A percentile compares a stretch with the other conserved stretches of the same genome.
phyloP scores from a whole-genome alignment of 2,329 filamentous ascomycete species.

The Cladorrhinum sp. region DNA sequence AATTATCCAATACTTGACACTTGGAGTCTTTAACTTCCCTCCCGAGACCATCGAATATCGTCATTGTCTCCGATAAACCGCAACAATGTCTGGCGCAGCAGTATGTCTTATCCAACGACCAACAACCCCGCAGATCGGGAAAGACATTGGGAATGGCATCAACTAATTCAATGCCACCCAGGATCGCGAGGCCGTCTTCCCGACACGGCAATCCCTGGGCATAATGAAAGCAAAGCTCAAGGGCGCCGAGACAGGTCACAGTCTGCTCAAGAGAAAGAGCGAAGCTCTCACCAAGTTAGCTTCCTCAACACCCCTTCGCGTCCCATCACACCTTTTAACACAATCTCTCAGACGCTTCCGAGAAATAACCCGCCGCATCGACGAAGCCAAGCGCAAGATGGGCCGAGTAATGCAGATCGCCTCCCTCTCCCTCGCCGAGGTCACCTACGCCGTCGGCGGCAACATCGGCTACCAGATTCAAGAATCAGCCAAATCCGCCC shows the following conservation, averaged over 20 bases:
- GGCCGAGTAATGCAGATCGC: constrained; percentile 98
- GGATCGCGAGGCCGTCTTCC: constrained; percentile 96
- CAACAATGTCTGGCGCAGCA: constrained; percentile 40
- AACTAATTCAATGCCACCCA: constrained; percentile 36
- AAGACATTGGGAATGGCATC: background rate
- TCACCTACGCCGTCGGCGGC: constrained; percentile 93
- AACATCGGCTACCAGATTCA: constrained; percentile 97
- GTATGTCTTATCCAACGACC: constrained; percentile 30
- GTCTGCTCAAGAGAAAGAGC: constrained; percentile 93
- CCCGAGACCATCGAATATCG: background rate
- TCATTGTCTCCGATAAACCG: constrained; percentile 5
- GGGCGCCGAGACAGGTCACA: constrained; percentile 87
- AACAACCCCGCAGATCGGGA: constrained; percentile 17
- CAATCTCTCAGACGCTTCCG: constrained; percentile 67
- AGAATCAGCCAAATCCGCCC: constrained; percentile 88
- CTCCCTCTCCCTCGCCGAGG: constrained; percentile 94
- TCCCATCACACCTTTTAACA: background rate
- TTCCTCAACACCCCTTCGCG: constrained; percentile 31
- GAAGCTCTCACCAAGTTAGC: constrained; percentile 90
- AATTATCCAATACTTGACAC: background rate
- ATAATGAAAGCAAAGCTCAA: constrained; percentile 98
- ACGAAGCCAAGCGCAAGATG: constrained; percentile 99
- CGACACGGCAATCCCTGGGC: constrained; percentile 93
- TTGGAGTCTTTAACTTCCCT: background rate
- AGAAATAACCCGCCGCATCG: constrained; percentile 96